These are phyloP conservation scores for Suillus alpinus DNA, from an alignment of 768 basidiomycete species.

Conservation along the genomic window DNA sequence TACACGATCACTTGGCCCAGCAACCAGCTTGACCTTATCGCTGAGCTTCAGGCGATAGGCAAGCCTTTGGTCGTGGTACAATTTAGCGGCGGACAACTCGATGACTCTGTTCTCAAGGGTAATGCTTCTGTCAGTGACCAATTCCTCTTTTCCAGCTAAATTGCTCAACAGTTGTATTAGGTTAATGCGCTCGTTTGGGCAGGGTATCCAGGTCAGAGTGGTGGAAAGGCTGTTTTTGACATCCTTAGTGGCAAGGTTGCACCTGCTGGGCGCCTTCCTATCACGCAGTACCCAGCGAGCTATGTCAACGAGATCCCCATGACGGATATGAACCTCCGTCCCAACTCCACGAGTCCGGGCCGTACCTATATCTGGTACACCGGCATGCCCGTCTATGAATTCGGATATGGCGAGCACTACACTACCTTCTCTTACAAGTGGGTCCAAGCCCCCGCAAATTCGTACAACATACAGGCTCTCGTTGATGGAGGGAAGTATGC, in stretches of 20 bases:
- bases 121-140: conserved; percentile 35
- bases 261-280: conserved; percentile 53
- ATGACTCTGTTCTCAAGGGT: conserved; percentile 43
- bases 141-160: not conserved
- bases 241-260: conserved; percentile 49
- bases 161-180: conserved; percentile 22
- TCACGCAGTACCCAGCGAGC: conserved; percentile 51
- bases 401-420: conserved; percentile 54
- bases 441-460: conserved; percentile 29
- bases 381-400: conserved; percentile 49
- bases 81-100: conserved; percentile 58
- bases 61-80: conserved; percentile 55
- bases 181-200: conserved; percentile 56
- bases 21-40: conserved; percentile 49
- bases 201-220: conserved; percentile 38
- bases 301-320: conserved; percentile 48
- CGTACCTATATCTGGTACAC: conserved; percentile 60
- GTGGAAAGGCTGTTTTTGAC: conserved; percentile 51
- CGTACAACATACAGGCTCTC: conserved; percentile 42
- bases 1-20: conserved; percentile 53
- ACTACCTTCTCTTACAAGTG: conserved; percentile 47
- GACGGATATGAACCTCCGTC: conserved; percentile 58
- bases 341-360: conserved; percentile 46
- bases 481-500: conserved; percentile 23
- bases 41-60: conserved; percentile 40